Percentiles rank a stretch among this genome's conserved stretches.
These are phyloP conservation scores for Penicillium fuscoglaucum DNA, from an alignment of 2,329 filamentous ascomycete species.

Conservation along the genomic window DNA sequence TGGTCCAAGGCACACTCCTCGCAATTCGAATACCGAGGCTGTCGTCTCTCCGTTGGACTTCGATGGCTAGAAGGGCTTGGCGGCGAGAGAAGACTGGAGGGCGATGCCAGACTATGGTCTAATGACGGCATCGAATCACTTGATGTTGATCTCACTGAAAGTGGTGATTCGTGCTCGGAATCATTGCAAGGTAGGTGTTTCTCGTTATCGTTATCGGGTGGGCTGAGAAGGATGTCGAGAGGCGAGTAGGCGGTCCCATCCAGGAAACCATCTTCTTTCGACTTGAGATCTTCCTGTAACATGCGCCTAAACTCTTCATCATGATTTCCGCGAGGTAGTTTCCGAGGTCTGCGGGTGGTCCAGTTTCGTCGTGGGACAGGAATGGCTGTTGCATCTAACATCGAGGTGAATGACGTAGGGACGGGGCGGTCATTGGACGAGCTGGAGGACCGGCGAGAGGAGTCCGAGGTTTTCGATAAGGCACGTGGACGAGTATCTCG, in stretches of 20 bases:
- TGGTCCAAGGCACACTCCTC: slow-evolving; percentile 60
- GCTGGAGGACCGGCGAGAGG: slow-evolving; percentile 28
- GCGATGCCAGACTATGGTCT: slow-evolving; percentile 52
- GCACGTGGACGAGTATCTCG: slow-evolving; percentile 23
- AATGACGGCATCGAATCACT: slow-evolving; percentile 60
- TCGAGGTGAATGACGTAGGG: slow-evolving; percentile 57
- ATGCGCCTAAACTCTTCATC: slow-evolving; percentile 57
- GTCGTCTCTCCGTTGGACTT: slow-evolving; percentile 42
- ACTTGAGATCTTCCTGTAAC: slow-evolving; percentile 53
- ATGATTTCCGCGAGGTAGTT: slow-evolving; percentile 44
- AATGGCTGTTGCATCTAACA: slow-evolving; percentile 61
- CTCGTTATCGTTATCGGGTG: slow-evolving; percentile 50
- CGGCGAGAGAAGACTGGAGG: slow-evolving; percentile 45
- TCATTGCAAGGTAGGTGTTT: slow-evolving; percentile 45
- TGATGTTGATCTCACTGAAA: slow-evolving; percentile 54
- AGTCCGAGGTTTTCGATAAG: slow-evolving; percentile 20
- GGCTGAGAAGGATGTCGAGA: slow-evolving; percentile 58
- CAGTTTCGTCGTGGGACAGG: slow-evolving; percentile 50
- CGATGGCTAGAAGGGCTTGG: slow-evolving; percentile 44
- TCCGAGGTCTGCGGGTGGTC: slow-evolving; percentile 41
- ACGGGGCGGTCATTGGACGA: slow-evolving; percentile 45
- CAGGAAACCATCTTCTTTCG: slow-evolving; percentile 50
- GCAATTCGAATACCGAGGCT: slow-evolving; percentile 52
- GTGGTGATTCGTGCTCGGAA: slow-evolving; percentile 45
- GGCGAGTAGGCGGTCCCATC: slow-evolving; percentile 47